These are phyloP conservation scores for Euphorbia celastroides DNA, from an alignment of 441 rosid species.

Conservation along the genomic window DNA sequence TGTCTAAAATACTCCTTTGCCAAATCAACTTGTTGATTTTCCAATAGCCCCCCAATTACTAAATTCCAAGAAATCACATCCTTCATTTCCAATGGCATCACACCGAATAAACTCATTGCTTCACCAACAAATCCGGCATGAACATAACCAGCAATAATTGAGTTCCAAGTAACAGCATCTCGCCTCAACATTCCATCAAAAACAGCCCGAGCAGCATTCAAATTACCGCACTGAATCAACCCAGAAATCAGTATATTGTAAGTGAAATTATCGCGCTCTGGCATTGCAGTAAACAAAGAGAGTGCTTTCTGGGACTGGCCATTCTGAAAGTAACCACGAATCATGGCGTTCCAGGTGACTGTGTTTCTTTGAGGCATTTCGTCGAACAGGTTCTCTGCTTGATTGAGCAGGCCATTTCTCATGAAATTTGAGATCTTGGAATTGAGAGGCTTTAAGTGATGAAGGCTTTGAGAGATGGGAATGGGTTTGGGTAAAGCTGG, in stretches of 20 bases:
- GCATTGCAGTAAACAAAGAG: conserved; percentile 22
- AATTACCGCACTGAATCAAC: conserved; percentile 27
- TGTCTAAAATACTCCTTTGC: conserved; percentile 29
- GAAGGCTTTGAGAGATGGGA: conserved; percentile 7
- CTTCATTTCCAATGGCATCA: conserved; percentile 26
- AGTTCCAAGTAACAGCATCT: conserved; percentile 32
- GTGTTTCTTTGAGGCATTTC: conserved; percentile 33
- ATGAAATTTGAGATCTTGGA: conserved; percentile 18
- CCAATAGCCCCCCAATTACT: conserved; percentile 31
- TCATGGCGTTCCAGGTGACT: conserved; percentile 37
- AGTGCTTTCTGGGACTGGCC: conserved; percentile 23
- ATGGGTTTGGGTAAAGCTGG: conserved; percentile 6
- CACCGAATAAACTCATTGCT: conserved; percentile 26
- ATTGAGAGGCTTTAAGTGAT: conserved; percentile 27
- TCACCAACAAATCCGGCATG: conserved; percentile 26
- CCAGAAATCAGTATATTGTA: conserved; percentile 34
- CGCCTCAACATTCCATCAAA: conserved; percentile 30
- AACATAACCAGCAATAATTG: conserved; percentile 33
- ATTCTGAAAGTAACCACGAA: conserved; percentile 38
- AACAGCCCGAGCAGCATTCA: conserved; percentile 24
- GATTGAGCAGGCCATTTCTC: conserved; percentile 25
- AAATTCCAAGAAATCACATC: conserved; percentile 41
- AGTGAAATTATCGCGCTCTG: conserved; percentile 32
- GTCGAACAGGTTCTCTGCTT: conserved; percentile 37
- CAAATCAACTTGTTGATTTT: conserved; percentile 25